Base-by-base conservation (phyloP, 2,329 filamentous ascomycete species). In the Lecanicillium sp. region DNA sequence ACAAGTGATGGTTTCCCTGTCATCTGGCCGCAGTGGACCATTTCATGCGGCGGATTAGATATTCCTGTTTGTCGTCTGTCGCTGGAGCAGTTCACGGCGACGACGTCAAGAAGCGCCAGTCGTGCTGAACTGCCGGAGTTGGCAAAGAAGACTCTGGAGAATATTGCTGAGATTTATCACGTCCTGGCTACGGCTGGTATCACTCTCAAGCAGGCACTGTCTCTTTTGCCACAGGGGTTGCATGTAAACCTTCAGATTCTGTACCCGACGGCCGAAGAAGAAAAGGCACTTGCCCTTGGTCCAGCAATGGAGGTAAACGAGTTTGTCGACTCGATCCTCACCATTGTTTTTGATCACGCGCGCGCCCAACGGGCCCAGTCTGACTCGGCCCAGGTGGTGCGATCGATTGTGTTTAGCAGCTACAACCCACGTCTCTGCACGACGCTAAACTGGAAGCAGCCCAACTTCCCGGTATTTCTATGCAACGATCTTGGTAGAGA, bases 381-480 rank as follows among this genome's bases (percentile, higher is more conserved):
- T 2, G 52, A 37, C 30, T 43, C 41, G 15, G 79, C 85, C 8
- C 80, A 86, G 39, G 77, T 80, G 13, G 80, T 92, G 49, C 74
- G 89, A 29, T 94, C 86, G 11, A 82, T 98, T 37, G 86, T 95
- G 9, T 95, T 98, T 58, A 94, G 86, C 51, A 94, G 87, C 16
- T 95, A 90, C 61, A 95, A 94, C 56, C 72, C 85, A 11, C 83
- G 82, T 46, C 76, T 96, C 15, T 98, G 92, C 63, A 94, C 86
- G 13, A 89, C 90, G 5, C 65, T 98, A 51, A 98, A 98, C 62
- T 98, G 92, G 92, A 98, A 98, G 61, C 92, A 98, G 60, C 92
- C 92, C 3, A 98, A 96, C 56, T 98, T 95, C 58, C 92, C 92
- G 0, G 86, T 96, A 0, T 85, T 98, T 50, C 71, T 96, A 33